These are phyloP conservation scores for Penicillium goetzii DNA, from an alignment of 495 filamentous ascomycete species.

Conservation along the genomic window DNA sequence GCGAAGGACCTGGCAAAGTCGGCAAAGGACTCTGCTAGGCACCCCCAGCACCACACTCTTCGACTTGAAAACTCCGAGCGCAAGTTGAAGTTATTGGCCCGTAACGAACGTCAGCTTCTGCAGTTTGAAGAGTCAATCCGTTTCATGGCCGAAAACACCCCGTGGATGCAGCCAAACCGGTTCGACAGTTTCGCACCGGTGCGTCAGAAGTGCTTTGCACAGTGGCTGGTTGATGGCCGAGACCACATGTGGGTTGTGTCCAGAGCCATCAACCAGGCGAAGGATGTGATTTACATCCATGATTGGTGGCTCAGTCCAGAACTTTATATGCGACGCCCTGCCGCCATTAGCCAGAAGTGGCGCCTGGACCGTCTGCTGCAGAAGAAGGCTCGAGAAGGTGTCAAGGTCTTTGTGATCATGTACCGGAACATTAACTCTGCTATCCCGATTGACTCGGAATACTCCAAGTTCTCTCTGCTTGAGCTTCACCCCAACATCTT, in stretches of 20 bases:
- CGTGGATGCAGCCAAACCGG: constrained; percentile 80
- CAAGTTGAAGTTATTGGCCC: constrained; percentile 86
- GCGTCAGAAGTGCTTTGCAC: constrained; percentile 81
- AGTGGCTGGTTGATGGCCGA: constrained; percentile 95
- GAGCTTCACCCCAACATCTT: constrained; percentile 96
- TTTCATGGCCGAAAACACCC: constrained; percentile 78
- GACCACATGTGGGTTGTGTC: constrained; percentile 99
- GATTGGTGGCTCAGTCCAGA: constrained; percentile 99
- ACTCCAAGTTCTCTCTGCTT: constrained; percentile 96
- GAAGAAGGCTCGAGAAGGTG: constrained; percentile 88
- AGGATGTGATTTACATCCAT: constrained; percentile 98
- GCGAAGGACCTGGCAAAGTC: constrained; percentile 66
- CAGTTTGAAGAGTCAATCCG: constrained; percentile 93
- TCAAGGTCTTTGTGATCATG: constrained; percentile 98
- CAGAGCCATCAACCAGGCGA: constrained; percentile 94
- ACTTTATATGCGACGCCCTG: constrained; percentile 91
- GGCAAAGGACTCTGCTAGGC: constrained; percentile 64
- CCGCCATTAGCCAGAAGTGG: constrained; percentile 99
- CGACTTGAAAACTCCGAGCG: constrained; percentile 85
- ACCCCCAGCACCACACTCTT: constrained; percentile 81
- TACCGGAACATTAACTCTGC: constrained; percentile 98
- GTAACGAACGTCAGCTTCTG: constrained; percentile 83
- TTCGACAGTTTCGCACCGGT: constrained; percentile 96
- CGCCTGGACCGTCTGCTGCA: constrained; percentile 92
- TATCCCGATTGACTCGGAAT: constrained; percentile 97